phyloP scores from a whole-genome alignment of 2,329 filamentous ascomycete species.

The Aureobasidium leucospermi region DNA sequence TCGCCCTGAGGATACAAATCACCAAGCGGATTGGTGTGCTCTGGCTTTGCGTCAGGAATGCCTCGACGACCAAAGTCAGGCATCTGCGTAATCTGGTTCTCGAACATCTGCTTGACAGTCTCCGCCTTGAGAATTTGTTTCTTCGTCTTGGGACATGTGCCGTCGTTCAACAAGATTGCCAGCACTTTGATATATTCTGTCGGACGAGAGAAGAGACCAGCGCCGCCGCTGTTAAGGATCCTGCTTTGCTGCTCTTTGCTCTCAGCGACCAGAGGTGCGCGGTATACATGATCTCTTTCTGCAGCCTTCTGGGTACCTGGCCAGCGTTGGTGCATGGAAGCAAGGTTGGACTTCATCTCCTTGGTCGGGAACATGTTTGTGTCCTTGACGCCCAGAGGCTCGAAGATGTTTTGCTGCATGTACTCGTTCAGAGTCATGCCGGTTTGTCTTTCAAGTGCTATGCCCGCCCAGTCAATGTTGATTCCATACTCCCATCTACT shows the following conservation, averaged over 20 bases:
- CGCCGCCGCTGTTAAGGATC: constrained; percentile 55
- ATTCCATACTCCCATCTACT: constrained; percentile 49
- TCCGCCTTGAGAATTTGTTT: constrained; percentile 46
- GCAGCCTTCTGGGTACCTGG: constrained; percentile 30
- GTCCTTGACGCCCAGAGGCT: constrained; percentile 40
- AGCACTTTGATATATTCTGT: constrained; percentile 56
- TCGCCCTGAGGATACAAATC: constrained; percentile 40
- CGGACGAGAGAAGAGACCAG: constrained; percentile 52
- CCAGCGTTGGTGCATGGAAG: constrained; percentile 49
- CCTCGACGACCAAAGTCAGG: constrained; percentile 29
- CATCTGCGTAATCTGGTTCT: constrained; percentile 42
- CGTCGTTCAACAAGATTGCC: constrained; percentile 56
- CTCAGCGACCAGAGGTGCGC: constrained; percentile 38
- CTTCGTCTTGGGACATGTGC: constrained; percentile 51
- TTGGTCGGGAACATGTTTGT: constrained; percentile 51
- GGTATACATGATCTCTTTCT: constrained; percentile 45
- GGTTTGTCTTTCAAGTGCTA: constrained; percentile 39
- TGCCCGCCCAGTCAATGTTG: constrained; percentile 44
- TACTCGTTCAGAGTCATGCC: constrained; percentile 38
- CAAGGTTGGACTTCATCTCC: constrained; percentile 49
- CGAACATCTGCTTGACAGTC: constrained; percentile 57
- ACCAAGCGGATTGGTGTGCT: constrained; percentile 29
- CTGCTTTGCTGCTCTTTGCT: constrained; percentile 36
- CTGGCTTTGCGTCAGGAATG: constrained; percentile 28
- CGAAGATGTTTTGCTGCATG: constrained; percentile 40